Evolutionary conservation across 345 rosid species (phyloP), one percentile per base, ranked within the genome.

Genomic region (Linum usitatissimum): DNA sequence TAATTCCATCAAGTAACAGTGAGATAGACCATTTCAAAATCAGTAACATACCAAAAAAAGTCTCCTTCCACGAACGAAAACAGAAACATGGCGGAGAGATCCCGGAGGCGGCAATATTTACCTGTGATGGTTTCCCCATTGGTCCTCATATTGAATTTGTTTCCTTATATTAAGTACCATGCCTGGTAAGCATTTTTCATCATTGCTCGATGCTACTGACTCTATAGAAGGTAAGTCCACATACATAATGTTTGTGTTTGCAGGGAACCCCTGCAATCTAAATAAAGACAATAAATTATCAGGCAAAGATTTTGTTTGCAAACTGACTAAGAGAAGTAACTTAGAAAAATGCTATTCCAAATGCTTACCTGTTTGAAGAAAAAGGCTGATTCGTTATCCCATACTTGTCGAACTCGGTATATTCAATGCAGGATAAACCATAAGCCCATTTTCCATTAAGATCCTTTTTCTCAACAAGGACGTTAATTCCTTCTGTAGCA

Each of bases 371-470:
- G 39, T 77, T 70, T 36, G 73, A 69, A 17, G 83, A 76, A 71
- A 59, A 30, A 56, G 81, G 73, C 66, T 42, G 63, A 55, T 55
- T 64, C 58, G 80, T 65, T 66, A 87, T 76, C 65, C 89, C 91
- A 53, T 84, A 87, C 70, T 86, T 92, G 66, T 85, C 90, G 66
- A 89, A 87, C 60, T 92, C 96, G 0, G 96, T 89, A 71, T 89
- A 89, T 68, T 92, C 98, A 60, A 89, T 80, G 84, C 98, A 92
- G 63, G 98, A 87, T 65, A 92, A 63, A 67, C 98, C 96, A 79
- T 87, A 92, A 53, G 91, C 89, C 95, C 96, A 89, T 68, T 84
- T 75, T 55, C 95, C 93, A 75, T 92, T 84, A 31, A 78, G 68
- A 71, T 82, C 80, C 69, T 80, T 91, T 85, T 80, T 89, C 79